Base-by-base conservation (phyloP, 345 rosid species). In the Eutrema yunnanense region DNA sequence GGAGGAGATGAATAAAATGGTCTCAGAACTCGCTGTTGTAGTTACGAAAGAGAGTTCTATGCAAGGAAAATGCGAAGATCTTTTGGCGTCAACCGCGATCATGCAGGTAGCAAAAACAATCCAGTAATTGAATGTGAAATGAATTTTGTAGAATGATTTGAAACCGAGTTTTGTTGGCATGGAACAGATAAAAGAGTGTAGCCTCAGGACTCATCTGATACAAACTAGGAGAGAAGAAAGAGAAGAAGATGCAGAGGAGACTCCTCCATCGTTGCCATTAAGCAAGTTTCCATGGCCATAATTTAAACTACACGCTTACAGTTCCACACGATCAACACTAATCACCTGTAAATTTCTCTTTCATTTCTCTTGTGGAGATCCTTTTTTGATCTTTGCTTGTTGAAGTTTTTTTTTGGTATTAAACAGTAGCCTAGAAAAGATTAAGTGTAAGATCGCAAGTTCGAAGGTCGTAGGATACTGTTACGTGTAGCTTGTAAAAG, bases 51-150 rank as follows among this genome's bases (percentile, higher is more conserved):
- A 90, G 84, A 84, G 79, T 72, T 77, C 82, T 54, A 82, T 86
- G 89, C 89, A 92, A 70, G 88, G 62, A 13, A 84, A 88, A 62
- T 92, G 92, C 42, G 89, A 95, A 85, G 79, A 83, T 75, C 81
- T 95, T 48, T 71, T 95, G 74, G 85, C 85, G 62, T 84, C 92
- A 38, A 80, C 88, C 2, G 86, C 88, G 38, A 82, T 82, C 48
- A 73, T 83, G 87, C 96, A 92, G 97, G 99, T 92, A 80, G 82
- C 27, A n/a, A 63, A 22, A 6, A 63, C 32, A 56, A 11, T 62
- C 32, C 30, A 13, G 34, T 27, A 54, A 14, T 27, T 8, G 5
- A 27, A 13, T 38, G 46, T 16, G 44, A 11, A 9, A 8, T 38
- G 43, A 27, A 2, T 5, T n/a, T 48, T 1, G 6, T 38, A 9